A percentile compares a stretch with the other conserved stretches of the same genome.
Evolutionary conservation across 2,329 filamentous ascomycete species (phyloP).

Genomic region (Berkeleyomyces basicola): DNA sequence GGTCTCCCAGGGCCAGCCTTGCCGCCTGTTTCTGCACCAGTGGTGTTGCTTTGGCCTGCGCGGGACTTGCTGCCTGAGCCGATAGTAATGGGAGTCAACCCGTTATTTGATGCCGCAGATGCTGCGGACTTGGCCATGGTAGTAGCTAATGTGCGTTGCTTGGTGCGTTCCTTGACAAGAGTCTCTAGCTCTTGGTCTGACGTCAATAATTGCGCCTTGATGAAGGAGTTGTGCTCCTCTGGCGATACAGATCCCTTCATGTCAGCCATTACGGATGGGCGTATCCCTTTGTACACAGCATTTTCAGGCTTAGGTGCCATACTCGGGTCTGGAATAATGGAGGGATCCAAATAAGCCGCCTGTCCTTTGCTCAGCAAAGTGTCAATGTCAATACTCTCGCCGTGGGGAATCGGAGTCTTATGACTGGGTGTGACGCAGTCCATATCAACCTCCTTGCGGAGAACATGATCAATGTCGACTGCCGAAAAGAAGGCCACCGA

Average conservation of each 20-base stretch:
- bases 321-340: conserved; percentile 36
- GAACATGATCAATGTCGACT: conserved; percentile 82
- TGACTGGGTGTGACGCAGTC: conserved; percentile 89
- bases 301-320: conserved; percentile 39
- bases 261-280: conserved; percentile 63
- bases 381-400: conserved; percentile 72
- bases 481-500: conserved; percentile 91
- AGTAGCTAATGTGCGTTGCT: background rate
- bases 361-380: conserved; percentile 59
- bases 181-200: conserved; percentile 57
- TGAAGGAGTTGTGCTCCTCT: conserved; percentile 39
- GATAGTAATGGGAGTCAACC: background rate
- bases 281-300: conserved; percentile 47
- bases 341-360: conserved; percentile 50
- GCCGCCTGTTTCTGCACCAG: background rate
- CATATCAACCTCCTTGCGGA: conserved; percentile 98
- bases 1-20: conserved; percentile 10
- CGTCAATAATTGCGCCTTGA: conserved; percentile 69
- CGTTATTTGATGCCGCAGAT: background rate
- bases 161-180: conserved; percentile 41
- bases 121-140: background rate
- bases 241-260: conserved; percentile 29
- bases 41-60: conserved; percentile 9
- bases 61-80: conserved; percentile 24
- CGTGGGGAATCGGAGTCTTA: conserved; percentile 56